A percentile compares a stretch with the other conserved stretches of the same genome.
Evolutionary conservation across 176 grass and related monocot species (phyloP).

Genomic region (Cenchrus americanus): DNA sequence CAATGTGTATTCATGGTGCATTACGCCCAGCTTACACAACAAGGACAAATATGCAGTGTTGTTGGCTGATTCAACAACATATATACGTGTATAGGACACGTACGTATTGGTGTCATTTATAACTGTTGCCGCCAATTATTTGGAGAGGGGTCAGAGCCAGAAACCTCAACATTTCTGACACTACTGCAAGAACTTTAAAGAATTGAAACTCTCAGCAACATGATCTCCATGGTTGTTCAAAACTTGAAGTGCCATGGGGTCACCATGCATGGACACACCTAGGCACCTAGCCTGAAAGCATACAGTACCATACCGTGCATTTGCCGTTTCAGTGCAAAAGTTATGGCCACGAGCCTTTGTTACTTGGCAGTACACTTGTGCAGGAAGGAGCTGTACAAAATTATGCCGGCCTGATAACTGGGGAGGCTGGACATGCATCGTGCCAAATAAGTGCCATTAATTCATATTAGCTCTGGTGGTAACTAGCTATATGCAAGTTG

Average conservation of each 20-base stretch:
- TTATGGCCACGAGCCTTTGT: not conserved
- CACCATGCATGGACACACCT: too few relatives aligned
- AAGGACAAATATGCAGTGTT: not conserved
- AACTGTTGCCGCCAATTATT: not conserved
- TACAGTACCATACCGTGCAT: not conserved
- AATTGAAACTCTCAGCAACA: slow-evolving; percentile 10
- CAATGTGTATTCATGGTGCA: not conserved
- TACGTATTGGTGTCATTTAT: not conserved
- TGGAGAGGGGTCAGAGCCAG: not conserved
- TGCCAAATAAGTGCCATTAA: too few relatives aligned
- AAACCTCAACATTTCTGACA: not conserved
- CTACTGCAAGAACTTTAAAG: not conserved
- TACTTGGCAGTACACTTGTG: too few relatives aligned
- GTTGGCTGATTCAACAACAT: slow-evolving; percentile 2
- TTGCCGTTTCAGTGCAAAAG: not conserved
- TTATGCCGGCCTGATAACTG: too few relatives aligned
- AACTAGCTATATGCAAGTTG: too few relatives aligned
- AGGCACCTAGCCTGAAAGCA: not conserved
- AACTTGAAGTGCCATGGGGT: not conserved
- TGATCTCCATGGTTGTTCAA: not conserved
- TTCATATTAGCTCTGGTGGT: too few relatives aligned
- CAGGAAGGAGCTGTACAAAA: too few relatives aligned
- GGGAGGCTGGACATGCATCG: too few relatives aligned
- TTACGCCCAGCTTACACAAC: not conserved
- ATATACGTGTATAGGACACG: not conserved